Conservation (phyloP, 768 basidiomycete genomes). For the Kondoa subrosea region DNA sequence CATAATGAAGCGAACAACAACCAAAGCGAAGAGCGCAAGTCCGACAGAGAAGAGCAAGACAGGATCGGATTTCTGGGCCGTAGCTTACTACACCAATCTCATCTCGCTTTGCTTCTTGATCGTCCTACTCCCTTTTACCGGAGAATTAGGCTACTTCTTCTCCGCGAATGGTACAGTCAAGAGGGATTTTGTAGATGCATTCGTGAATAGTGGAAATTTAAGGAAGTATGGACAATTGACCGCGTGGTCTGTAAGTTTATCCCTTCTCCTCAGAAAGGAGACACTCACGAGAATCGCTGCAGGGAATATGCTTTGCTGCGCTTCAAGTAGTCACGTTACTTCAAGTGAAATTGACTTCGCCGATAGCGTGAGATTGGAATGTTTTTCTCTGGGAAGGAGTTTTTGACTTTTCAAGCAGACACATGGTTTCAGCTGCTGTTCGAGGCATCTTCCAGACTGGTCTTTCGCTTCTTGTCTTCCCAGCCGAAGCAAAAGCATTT, state of each 20-base stretch:
- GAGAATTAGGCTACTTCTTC: background rate
- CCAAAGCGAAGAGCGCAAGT: background rate
- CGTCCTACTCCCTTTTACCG: background rate
- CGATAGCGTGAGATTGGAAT: background rate
- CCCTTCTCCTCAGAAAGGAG: no score
- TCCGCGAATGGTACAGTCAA: background rate
- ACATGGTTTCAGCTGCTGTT: slow-evolving; percentile 3
- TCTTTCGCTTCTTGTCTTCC: background rate
- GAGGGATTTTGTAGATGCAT: background rate
- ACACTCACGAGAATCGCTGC: no score
- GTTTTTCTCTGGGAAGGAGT: no score
- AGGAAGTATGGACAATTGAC: background rate
- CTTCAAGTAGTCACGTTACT: background rate
- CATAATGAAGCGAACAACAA: background rate
- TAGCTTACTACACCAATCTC: background rate
- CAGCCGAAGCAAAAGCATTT: slow-evolving; percentile 13
- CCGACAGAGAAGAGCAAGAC: background rate
- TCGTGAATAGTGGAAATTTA: background rate
- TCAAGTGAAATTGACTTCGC: slow-evolving; percentile 2
- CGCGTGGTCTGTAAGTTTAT: background rate
- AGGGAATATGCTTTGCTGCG: background rate
- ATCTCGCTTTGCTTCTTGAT: background rate
- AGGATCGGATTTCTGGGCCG: background rate
- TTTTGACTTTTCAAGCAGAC: background rate
- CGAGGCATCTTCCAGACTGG: slow-evolving; percentile 2